phyloP scores from a whole-genome alignment of 2,329 filamentous ascomycete genomes.

The Lizonia empirigonia region DNA sequence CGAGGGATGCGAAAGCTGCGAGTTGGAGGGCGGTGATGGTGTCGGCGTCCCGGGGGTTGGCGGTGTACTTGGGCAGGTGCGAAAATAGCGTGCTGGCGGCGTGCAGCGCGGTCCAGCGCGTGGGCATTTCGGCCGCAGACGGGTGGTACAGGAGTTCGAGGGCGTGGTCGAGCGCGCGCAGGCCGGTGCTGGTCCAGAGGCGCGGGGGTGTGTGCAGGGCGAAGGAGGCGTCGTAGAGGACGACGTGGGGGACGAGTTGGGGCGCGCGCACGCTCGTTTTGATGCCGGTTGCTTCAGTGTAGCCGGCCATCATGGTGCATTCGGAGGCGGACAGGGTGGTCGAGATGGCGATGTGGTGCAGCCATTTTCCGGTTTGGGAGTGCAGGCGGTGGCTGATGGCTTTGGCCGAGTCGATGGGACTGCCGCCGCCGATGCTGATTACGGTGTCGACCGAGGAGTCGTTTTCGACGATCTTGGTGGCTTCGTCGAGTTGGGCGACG shows the following conservation, averaged over 20 bases:
- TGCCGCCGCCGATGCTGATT: conserved; percentile 61
- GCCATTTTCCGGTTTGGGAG: conserved; percentile 41
- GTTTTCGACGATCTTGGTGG: conserved; percentile 54
- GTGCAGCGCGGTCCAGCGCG: conserved; percentile 52
- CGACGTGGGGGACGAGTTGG: conserved; percentile 53
- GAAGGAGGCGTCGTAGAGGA: conserved; percentile 61
- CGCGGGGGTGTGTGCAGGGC: conserved; percentile 57
- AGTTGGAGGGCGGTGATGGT: conserved; percentile 59
- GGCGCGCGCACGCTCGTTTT: conserved; percentile 56
- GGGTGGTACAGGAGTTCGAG: conserved; percentile 61
- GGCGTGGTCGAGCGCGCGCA: conserved; percentile 62
- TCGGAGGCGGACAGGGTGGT: conserved; percentile 58
- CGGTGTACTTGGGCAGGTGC: conserved; percentile 55
- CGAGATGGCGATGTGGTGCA: conserved; percentile 49
- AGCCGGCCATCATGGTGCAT: conserved; percentile 60
- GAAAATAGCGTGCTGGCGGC: conserved; percentile 56
- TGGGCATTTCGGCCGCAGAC: conserved; percentile 58
- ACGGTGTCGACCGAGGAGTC: conserved; percentile 59
- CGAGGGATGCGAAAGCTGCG: conserved; percentile 58
- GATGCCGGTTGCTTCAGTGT: conserved; percentile 55
- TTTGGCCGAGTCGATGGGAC: conserved; percentile 58
- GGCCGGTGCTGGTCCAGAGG: conserved; percentile 58
- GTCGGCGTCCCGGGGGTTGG: conserved; percentile 54
- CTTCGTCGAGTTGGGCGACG: conserved; percentile 59
- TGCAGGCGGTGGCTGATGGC: conserved; percentile 46